These are phyloP conservation scores for Didymella keratinophila DNA, from an alignment of 2,329 filamentous ascomycete species.

Conservation along the genomic window DNA sequence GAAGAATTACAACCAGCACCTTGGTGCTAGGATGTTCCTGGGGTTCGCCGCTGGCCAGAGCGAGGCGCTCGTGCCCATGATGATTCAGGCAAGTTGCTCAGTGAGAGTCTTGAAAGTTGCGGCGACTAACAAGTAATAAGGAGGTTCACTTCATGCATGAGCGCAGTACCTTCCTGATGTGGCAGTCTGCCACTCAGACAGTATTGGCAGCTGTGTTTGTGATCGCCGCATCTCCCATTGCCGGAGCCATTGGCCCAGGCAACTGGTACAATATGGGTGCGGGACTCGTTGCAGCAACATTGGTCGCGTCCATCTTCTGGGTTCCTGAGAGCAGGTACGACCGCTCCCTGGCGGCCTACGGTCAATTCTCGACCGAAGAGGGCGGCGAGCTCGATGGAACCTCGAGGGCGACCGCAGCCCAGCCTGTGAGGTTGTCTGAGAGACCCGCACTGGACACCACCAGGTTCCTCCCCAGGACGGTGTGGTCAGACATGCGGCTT, in stretches of 20 bases:
- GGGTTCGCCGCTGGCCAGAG: constrained; percentile 54
- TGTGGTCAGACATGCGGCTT: not conserved
- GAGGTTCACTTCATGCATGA: not conserved
- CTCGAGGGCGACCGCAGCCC: not conserved
- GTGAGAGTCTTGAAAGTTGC: not conserved
- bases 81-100: constrained; percentile 35
- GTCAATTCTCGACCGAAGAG: not conserved
- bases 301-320: not conserved
- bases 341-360: not conserved
- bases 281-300: not conserved
- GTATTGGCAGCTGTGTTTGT: not conserved
- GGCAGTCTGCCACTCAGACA: not conserved
- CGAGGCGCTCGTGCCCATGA: constrained; percentile 55
- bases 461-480: not conserved
- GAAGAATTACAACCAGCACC: constrained; percentile 39
- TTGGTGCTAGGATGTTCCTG: constrained; percentile 50
- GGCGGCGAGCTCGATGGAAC: not conserved
- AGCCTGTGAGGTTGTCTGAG: not conserved
- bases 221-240: not conserved
- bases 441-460: not conserved
- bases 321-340: not conserved
- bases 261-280: not conserved
- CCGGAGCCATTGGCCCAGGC: not conserved
- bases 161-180: not conserved
- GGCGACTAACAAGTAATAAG: not conserved